Base-by-base conservation (phyloP, 495 filamentous ascomycete species). In the Durotheca rogersii region DNA sequence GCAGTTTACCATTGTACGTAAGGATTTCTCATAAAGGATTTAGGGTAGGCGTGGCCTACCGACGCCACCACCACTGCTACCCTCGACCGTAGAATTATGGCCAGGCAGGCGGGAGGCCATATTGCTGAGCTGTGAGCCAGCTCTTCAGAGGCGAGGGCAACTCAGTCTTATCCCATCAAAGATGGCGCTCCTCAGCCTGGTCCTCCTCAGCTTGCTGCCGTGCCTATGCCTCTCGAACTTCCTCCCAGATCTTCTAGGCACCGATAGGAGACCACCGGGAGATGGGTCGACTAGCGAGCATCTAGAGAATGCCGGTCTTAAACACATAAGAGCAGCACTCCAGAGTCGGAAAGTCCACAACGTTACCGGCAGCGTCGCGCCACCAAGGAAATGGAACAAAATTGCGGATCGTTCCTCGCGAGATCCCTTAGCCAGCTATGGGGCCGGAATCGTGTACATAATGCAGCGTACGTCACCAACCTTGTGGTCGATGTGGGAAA, bases 391-490 rank as follows among this genome's bases (percentile, higher is more conserved):
- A 9, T 23, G 39, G 6, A 33, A 31, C 17, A 11, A 31, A n/a
- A 11, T 52, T 14, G 6, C 34, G 10, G n/a, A 7, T 20, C 41
- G 53, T 19, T 51, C 52, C 33, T 37, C 54, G 30, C 44, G 61
- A 18, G 61, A 64, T 20, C 57, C 57, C 14, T 29, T 64, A 5
- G 52, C 49, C 1, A 48, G 61, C 16, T 64, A 61, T 14, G 61
- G 53, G 10, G 53, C 37, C 2, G 71, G 71, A 6, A 70, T 70
- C 7, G 69, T 67, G 9, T 74, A 74, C 36, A 68, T 69, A 45
- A 56, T 74, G 6, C 64, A 72, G 18, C 50, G 71, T 71, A 21
- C 16, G 68, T 53, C 14, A 20, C 6, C 16, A 25, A 3, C 1
- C n/a, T 11, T 19, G 16, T 14, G 25, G 21, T n/a, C n/a, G n/a